Base-by-base conservation (phyloP, 306 rosid genomes). In the Cicer cuneatum region DNA sequence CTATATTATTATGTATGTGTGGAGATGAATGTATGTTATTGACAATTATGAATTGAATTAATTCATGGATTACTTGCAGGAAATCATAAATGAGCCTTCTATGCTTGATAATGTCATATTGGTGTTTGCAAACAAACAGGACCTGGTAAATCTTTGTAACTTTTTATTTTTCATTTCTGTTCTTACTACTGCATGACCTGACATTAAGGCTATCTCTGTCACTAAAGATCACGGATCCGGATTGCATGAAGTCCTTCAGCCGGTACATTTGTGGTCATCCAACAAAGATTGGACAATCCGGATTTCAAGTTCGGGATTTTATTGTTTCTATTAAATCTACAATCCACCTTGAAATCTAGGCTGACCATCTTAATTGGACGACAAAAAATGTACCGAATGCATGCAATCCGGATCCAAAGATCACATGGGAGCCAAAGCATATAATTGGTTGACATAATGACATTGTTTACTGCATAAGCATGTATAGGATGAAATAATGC, bases 41-140 rank as follows among this genome's bases (percentile, higher is more conserved):
- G 40, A 24, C 14, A 5, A 51, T 71, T 70, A 61, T 39, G 8
- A 47, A 39, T 61, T 64, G 53, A 77, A 68, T 59, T 81, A 40
- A 65, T 79, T 58, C 53, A 18, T 37, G 60, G 72, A 78, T 38
- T 80, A 67, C 57, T 81, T 83, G 85, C 93, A 93, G 98, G 83
- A 88, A 48, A 91, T 91, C 83, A 89, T 93, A 83, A 91, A 85
- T 70, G 97, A 93, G 72, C 98, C 98, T 5, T 88, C 87, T 78
- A 93, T 93, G 98, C 94, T 91, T 85, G 89, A 88, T 60, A 89
- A 90, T 83, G 90, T 88, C 84, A 91, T 93, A 81, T 84, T 93
- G 91, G 96, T 93, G 73, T 93, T 93, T 81, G 98, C 98, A 18
- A 93, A 93, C 79, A 93, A 93, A 84, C 98, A 93, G 57, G 98